Conservation (phyloP, 2,329 filamentous ascomycete genomes). For the Stemphylium lycopersici region DNA sequence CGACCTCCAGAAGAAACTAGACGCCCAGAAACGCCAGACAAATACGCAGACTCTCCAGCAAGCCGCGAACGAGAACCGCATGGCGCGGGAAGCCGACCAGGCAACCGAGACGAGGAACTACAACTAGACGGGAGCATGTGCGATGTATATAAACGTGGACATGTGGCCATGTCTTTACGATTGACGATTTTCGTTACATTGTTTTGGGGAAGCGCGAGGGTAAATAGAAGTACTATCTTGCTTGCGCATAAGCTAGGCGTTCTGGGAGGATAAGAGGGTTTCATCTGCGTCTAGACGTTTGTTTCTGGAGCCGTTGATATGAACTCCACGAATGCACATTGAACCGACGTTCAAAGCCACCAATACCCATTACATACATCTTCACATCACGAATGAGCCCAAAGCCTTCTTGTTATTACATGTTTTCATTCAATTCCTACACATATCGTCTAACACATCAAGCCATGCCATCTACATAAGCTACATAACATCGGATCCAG, state of each 20-base stretch:
- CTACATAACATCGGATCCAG: too few relatives aligned
- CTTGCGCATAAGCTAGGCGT: not conserved
- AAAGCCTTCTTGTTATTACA: not conserved
- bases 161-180: slow-evolving; percentile 1
- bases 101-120: slow-evolving; percentile 63
- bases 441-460: not conserved
- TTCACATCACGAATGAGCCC: not conserved
- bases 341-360: too few relatives aligned
- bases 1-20: slow-evolving; percentile 67
- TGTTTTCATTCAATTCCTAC: not conserved
- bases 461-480: not conserved
- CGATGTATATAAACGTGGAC: slow-evolving; percentile 4
- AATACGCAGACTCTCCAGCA: slow-evolving; percentile 70
- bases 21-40: slow-evolving; percentile 77
- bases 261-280: not conserved
- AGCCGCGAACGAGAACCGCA: slow-evolving; percentile 69
- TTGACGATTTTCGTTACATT: not conserved
- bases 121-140: slow-evolving; percentile 49
- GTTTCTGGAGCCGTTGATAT: too few relatives aligned
- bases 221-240: not conserved
- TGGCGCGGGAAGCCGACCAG: slow-evolving; percentile 71
- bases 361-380: too few relatives aligned
- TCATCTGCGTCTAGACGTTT: too few relatives aligned
- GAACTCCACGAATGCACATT: not conserved
- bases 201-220: not conserved